Base-by-base conservation (phyloP, 75 land plant genomes). In the Larix kaempferi region DNA sequence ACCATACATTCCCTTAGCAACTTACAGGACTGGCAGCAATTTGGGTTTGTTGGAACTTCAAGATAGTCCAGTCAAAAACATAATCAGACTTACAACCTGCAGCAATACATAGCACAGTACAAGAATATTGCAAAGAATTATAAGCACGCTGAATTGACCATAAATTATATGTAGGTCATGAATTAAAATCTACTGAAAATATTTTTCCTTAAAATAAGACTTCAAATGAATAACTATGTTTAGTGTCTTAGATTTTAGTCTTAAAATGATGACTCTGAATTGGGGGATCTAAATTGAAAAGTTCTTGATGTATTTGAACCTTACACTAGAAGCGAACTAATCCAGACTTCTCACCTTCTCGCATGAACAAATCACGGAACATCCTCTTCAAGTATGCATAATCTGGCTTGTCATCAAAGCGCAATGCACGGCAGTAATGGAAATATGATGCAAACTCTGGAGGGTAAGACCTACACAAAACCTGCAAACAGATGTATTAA, bases 31-130 rank as follows among this genome's bases (percentile, higher is more conserved):
- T 81, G 6, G 88, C 57, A 29, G 88, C 37, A 75, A 91, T 84
- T 78, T 93, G 95, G 12, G 95, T 84, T 79, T 91, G 95, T 85
- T 93, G 95, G 78, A 91, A 91, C 80, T 93, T 93, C 85, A 93
- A 76, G 64, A 93, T 91, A 5, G 95, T 93, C 95, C 93, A 92
- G 84, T 92, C 94, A 79, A 92, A 92, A 21, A 92, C 91, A 82
- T 84, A 91, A 77, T 92, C 95, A 83, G 89, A 91, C 81, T 93
- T 91, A 71, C 91, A 93, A 27, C 93, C 95, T 93, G 88, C 76
- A 82, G 59, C 58, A 14, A 41, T 17, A 76, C 19, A 73, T 69
- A 39, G 2, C 73, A n/a, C 39, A 4, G 49, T 69, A 69, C 5
- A 19, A n/a, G 73, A 69, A 69, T 69, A 69, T 21, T 41, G 14